Evolutionary conservation across 306 rosid genomes (phyloP).

Genomic region (Cucurbita maxima): DNA sequence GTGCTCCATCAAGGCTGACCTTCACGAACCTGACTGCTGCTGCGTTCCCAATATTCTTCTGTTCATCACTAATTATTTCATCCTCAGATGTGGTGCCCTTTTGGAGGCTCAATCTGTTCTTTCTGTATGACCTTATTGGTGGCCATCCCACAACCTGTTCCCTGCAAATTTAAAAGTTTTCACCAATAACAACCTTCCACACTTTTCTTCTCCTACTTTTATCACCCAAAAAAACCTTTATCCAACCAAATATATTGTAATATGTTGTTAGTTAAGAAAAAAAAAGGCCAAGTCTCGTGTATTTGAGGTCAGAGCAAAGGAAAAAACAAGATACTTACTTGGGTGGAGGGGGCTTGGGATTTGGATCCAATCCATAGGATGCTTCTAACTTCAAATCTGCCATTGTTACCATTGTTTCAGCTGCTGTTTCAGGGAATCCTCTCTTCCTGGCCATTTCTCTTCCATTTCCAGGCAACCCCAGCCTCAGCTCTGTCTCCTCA

Average conservation of each 20-base stretch:
- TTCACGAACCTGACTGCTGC: slow-evolving; percentile 31
- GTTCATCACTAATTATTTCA: slow-evolving; percentile 13
- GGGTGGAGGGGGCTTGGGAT: slow-evolving; percentile 49
- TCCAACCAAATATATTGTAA: too few species aligned
- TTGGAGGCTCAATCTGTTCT: slow-evolving; percentile 43
- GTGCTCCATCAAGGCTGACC: slow-evolving; percentile 97
- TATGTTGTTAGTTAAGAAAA: too few species aligned
- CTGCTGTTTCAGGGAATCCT: slow-evolving; percentile 30
- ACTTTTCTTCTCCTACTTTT: too few species aligned
- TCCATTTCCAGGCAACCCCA: slow-evolving; percentile 9
- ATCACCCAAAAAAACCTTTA: too few species aligned
- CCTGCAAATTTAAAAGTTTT: slow-evolving; percentile 16
- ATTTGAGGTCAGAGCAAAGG: background rate
- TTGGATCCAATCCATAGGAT: slow-evolving; percentile 20
- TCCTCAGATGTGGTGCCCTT: slow-evolving; percentile 21
- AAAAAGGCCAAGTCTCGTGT: too few species aligned
- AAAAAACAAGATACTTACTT: slow-evolving; percentile 29
- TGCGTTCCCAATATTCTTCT: slow-evolving; percentile 6
- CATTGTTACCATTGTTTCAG: background rate
- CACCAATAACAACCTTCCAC: too few species aligned
- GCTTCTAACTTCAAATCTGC: slow-evolving; percentile 11
- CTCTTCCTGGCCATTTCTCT: slow-evolving; percentile 31
- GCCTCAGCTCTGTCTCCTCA: slow-evolving; percentile 13
- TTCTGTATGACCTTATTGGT: slow-evolving; percentile 64
- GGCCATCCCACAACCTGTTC: slow-evolving; percentile 98